A percentile compares a stretch with the other conserved stretches of the same genome.
phyloP scores from a whole-genome alignment of 495 filamentous ascomycete species.

The Opeltia flavorubescens region DNA sequence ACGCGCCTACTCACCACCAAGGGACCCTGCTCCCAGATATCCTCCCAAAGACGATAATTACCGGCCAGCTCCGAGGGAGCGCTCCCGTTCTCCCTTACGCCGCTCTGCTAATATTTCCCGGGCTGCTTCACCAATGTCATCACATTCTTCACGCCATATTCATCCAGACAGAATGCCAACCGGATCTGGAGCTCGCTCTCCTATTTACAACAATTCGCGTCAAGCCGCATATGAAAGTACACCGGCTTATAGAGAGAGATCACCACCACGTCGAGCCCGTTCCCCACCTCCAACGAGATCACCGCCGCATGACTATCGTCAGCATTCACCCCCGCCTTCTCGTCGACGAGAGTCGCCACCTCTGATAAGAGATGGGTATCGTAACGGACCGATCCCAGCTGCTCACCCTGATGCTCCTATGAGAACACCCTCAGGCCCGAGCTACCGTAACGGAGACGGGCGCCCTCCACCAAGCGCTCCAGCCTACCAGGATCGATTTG shows the following conservation, averaged over 20 bases:
- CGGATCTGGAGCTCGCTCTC: conserved; percentile 19
- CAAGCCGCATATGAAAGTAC: conserved; percentile 7
- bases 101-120: conserved; percentile 21
- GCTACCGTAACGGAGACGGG: conserved; percentile 19
- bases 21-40: conserved; percentile 10
- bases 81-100: conserved; percentile 14
- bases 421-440: conserved; percentile 5
- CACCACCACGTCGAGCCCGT: conserved; percentile 11
- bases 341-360: conserved; percentile 8
- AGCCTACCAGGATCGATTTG: conserved; percentile 18
- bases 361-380: conserved; percentile 6
- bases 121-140: conserved; percentile 25
- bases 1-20: conserved; percentile 12
- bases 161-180: conserved; percentile 18
- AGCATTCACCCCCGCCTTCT: conserved; percentile 5
- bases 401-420: conserved; percentile 5
- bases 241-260: conserved; percentile 9
- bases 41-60: conserved; percentile 9
- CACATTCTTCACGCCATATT: conserved; percentile 25
- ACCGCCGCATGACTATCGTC: conserved; percentile 9
- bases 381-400: conserved; percentile 5
- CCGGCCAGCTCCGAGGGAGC: conserved; percentile 9
- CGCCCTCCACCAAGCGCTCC: conserved; percentile 25
- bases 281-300: conserved; percentile 13
- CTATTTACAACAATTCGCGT: conserved; percentile 10